Evolutionary conservation across 768 basidiomycete species (phyloP).

Genomic region (Podaxis mareebaensis): DNA sequence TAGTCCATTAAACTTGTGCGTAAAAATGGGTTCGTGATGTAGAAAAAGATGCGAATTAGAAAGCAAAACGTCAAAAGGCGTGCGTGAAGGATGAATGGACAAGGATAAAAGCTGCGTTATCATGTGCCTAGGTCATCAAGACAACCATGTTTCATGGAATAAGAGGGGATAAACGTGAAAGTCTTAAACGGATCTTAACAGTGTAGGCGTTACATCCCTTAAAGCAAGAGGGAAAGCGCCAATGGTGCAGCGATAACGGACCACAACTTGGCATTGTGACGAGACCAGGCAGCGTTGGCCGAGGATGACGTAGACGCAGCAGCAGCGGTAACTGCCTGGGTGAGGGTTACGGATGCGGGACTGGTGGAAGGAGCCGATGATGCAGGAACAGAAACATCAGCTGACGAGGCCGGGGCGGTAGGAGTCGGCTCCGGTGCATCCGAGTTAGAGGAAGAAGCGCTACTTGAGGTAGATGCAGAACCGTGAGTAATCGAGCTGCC

Average conservation of each 20-base stretch:
- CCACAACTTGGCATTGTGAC: neutral
- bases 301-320: neutral
- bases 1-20: slow-evolving; percentile 10
- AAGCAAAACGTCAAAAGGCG: neutral
- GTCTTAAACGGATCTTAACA: neutral
- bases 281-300: slow-evolving; percentile 8
- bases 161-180: neutral
- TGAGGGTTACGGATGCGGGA: neutral
- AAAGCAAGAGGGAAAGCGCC: slow-evolving; percentile 3
- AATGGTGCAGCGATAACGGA: slow-evolving; percentile 9
- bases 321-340: neutral
- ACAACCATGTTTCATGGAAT: neutral
- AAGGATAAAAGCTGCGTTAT: neutral
- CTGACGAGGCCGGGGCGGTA: neutral
- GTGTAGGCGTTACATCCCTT: neutral
- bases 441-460: neutral
- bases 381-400: neutral
- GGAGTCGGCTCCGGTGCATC: neutral
- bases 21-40: slow-evolving; percentile 9
- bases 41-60: slow-evolving; percentile 9
- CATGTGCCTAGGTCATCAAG: neutral
- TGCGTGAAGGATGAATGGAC: neutral
- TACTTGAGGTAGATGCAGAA: slow-evolving; percentile 1
- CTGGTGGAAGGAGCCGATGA: neutral
- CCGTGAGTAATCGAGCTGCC: slow-evolving; percentile 32